Evolutionary conservation across 108 stramenopile species (phyloP).

Genomic region (Skeletonema tropicum): DNA sequence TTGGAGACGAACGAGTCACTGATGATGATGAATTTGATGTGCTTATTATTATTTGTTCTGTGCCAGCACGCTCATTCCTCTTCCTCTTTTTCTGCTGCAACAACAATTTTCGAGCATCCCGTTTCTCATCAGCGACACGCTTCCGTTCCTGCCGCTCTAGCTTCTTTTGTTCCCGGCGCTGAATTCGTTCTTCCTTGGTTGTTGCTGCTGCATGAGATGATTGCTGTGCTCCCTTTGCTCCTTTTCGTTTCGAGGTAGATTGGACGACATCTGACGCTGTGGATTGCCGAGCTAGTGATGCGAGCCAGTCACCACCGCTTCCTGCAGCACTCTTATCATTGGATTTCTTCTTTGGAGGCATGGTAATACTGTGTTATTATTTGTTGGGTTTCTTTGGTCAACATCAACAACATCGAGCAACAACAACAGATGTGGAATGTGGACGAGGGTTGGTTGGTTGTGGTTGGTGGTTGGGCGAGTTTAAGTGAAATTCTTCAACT

Average conservation of each 20-base stretch:
- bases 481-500: no score
- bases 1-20: neutral
- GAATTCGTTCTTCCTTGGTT: conserved; percentile 15
- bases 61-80: neutral
- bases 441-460: no score
- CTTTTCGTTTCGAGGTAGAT: conserved; percentile 5
- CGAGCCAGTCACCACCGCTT: conserved; percentile 24
- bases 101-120: conserved; percentile 1
- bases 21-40: neutral
- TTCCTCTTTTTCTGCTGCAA: neutral
- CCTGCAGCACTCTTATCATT: neutral
- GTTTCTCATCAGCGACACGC: conserved; percentile 17
- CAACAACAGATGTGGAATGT: no score
- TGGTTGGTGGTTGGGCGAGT: no score
- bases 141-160: conserved; percentile 30
- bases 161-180: conserved; percentile 29
- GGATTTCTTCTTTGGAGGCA: neutral
- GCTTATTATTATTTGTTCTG: neutral
- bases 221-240: conserved; percentile 3
- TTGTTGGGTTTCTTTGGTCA: no score
- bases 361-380: neutral
- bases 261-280: conserved; percentile 13
- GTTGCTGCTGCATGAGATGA: conserved; percentile 2
- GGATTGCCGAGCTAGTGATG: conserved; percentile 29
- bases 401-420: no score